Percentiles rank a stretch among this genome's conserved stretches.
Conservation (phyloP, 306 rosid species). For the Abrus pulchellus region DNA sequence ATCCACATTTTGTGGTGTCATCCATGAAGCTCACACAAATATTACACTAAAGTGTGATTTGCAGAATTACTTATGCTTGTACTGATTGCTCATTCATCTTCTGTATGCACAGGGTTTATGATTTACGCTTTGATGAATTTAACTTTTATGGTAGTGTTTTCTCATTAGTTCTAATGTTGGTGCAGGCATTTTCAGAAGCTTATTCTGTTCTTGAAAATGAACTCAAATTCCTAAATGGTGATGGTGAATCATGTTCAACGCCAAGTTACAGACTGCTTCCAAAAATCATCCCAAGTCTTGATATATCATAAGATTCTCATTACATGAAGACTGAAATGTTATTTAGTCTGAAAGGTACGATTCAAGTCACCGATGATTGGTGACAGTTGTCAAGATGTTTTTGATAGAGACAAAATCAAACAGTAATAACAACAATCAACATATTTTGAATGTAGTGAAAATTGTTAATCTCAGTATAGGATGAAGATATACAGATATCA, state of each 20-base stretch:
- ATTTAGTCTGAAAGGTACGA: slow-evolving; percentile 58
- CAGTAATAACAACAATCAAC: too few species aligned
- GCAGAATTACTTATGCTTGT: slow-evolving; percentile 28
- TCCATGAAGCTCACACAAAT: slow-evolving; percentile 23
- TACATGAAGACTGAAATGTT: slow-evolving; percentile 43
- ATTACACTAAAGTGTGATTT: slow-evolving; percentile 12
- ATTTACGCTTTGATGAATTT: slow-evolving; percentile 35
- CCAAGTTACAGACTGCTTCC: slow-evolving; percentile 66
- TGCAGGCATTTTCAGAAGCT: slow-evolving; percentile 93
- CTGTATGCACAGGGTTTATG: neutral
- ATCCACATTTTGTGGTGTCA: neutral
- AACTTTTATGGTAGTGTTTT: slow-evolving; percentile 4
- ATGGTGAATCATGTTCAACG: slow-evolving; percentile 61
- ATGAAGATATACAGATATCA: too few species aligned
- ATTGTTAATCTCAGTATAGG: too few species aligned
- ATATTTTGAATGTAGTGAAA: too few species aligned
- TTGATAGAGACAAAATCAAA: neutral
- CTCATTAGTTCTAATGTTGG: slow-evolving; percentile 41
- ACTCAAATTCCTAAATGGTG: slow-evolving; percentile 59
- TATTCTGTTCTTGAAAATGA: slow-evolving; percentile 79
- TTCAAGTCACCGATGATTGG: slow-evolving; percentile 37
- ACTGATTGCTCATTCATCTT: slow-evolving; percentile 12
- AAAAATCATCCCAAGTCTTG: slow-evolving; percentile 81
- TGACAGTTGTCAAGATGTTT: slow-evolving; percentile 1
- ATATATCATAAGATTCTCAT: slow-evolving; percentile 56